A percentile compares a stretch with the other conserved stretches of the same genome.
Evolutionary conservation across 176 grass and related monocot genomes (phyloP).

Genomic region (Musa schizocarpa): DNA sequence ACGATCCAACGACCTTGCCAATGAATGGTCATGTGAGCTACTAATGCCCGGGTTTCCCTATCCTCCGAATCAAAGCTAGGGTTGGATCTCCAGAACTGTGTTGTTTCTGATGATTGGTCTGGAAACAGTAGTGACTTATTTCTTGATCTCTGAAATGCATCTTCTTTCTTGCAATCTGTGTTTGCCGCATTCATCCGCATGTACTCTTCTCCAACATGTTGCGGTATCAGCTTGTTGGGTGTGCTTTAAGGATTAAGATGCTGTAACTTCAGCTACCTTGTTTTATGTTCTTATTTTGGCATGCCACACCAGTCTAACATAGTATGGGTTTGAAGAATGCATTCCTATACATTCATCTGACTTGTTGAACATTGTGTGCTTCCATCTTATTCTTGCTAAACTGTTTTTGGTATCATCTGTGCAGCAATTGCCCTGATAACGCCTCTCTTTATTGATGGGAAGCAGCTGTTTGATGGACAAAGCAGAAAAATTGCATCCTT

Average conservation of each 20-base stretch:
- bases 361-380: no score
- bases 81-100: neutral
- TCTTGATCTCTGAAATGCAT: no score
- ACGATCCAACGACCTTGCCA: conserved; percentile 49
- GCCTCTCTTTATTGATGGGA: conserved; percentile 64
- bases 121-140: no score
- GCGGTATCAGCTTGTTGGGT: no score
- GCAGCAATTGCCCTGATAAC: conserved; percentile 68
- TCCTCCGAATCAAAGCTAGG: neutral
- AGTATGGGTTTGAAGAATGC: neutral
- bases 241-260: no score
- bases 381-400: neutral
- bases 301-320: neutral
- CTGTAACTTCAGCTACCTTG: neutral
- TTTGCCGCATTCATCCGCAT: no score
- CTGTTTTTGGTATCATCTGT: neutral
- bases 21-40: conserved; percentile 77
- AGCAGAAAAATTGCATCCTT: conserved; percentile 42
- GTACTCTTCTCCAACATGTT: no score
- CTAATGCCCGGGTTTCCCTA: neutral
- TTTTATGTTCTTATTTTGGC: neutral
- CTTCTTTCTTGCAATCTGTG: no score
- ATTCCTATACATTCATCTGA: no score
- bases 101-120: neutral
- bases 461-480: conserved; percentile 36